Evolutionary conservation across 495 filamentous ascomycete genomes (phyloP), one percentile per base, ranked within the genome.

Genomic region (Darksidea phi): DNA sequence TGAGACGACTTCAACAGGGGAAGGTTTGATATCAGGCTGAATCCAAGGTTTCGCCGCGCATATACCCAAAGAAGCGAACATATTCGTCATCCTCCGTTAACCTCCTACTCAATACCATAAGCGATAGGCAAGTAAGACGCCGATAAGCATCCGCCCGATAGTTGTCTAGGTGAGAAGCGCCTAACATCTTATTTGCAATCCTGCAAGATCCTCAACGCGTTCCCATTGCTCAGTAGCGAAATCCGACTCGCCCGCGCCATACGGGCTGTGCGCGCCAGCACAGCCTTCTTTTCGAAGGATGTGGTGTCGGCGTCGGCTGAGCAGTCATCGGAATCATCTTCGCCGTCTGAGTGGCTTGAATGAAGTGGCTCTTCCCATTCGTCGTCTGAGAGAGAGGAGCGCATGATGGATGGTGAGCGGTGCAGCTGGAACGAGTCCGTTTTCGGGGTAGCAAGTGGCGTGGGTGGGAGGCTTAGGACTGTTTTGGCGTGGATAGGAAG

Each of bases 341-440:
- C 41, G 5, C 15, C 41, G 18, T 43, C 41, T 15, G 41, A 43
- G 13, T 43, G 41, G 41, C 15, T n/a, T 15, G 41, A 43, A 20
- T 43, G 41, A 4, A 43, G 41, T 43, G 41, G 41, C 15, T 43
- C 41, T 20, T 43, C 41, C 41, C 41, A 43, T 43, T 43, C 41
- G 41, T 43, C 41, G 13, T 43, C 41, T 4, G 41, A 43, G 41
- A 6, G 13, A 4, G 41, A 15, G 13, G 18, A 20, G 13, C 6
- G 15, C 15, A 3, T n/a, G 41, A 13, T 43, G 18, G 41, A 20
- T 32, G 10, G 10, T 10, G 28, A 32, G 28, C 28, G 28, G 28
- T 10, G 28, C 18, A 15, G 41, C 41, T 43, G 13, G 41, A 43
- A 43, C 5, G 41, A 15, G 41, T 43, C 15, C 15, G 13, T 43